Evolutionary conservation across 192 early-diverging fungal genomes (phyloP).

Genomic region (Backusella tarrabulga): DNA sequence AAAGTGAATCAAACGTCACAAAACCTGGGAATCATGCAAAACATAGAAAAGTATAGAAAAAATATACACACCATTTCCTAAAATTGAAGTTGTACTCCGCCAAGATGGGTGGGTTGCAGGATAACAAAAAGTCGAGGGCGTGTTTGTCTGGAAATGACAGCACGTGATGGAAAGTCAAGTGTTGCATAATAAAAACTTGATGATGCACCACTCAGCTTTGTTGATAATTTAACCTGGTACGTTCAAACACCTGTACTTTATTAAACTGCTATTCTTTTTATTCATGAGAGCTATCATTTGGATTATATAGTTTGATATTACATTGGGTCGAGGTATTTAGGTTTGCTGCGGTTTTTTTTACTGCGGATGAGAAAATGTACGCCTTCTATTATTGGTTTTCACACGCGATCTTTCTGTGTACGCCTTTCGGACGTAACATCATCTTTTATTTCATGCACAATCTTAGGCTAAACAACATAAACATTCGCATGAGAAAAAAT

Average conservation of each 20-base stretch:
- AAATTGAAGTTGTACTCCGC: background rate
- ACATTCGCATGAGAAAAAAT: background rate
- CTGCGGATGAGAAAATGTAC: background rate
- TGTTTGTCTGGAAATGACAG: background rate
- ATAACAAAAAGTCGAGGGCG: background rate
- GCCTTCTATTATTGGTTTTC: background rate
- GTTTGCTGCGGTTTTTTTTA: background rate
- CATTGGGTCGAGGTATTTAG: background rate
- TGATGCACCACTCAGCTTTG: too few relatives aligned
- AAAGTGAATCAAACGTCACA: constrained; percentile 6
- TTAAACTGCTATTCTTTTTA: background rate
- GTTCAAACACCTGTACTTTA: background rate
- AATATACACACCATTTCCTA: background rate
- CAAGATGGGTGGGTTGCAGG: background rate
- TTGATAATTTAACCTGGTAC: too few relatives aligned
- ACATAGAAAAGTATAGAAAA: background rate
- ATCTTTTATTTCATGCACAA: background rate
- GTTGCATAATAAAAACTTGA: background rate
- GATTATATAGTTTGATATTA: background rate
- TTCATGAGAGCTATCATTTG: background rate
- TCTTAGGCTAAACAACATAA: background rate
- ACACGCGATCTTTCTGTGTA: background rate
- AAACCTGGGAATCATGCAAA: constrained; percentile 8
- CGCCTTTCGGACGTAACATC: background rate
- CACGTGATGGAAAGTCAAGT: background rate